A percentile compares a stretch with the other conserved stretches of the same genome.
These are phyloP conservation scores for Phoma herbarum DNA, from an alignment of 2,329 filamentous ascomycete genomes.

Conservation along the genomic window DNA sequence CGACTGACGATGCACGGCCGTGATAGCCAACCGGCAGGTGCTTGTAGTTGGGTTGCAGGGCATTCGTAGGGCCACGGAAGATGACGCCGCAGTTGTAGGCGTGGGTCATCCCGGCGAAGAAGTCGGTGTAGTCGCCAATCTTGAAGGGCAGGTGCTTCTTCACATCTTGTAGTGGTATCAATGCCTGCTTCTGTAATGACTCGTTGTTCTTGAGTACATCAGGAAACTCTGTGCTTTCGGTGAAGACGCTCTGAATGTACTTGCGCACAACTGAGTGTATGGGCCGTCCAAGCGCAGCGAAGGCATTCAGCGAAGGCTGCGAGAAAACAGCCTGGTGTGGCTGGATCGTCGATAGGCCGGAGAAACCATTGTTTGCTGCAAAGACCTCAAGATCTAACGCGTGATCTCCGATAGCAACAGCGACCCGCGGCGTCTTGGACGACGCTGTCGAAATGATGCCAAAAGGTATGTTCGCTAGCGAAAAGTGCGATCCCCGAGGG, in stretches of 20 bases:
- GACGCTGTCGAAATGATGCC: constrained; percentile 76
- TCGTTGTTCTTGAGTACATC: constrained; percentile 70
- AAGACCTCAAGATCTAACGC: constrained; percentile 75
- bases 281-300: constrained; percentile 74
- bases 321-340: constrained; percentile 69
- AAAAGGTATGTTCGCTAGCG: constrained; percentile 82
- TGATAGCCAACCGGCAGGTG: constrained; percentile 85
- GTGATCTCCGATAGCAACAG: constrained; percentile 76
- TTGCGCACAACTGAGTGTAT: constrained; percentile 74
- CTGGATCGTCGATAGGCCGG: constrained; percentile 64
- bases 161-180: constrained; percentile 68
- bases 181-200: constrained; percentile 63
- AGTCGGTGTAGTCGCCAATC: constrained; percentile 86
- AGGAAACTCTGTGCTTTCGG: constrained; percentile 66
- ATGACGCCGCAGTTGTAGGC: constrained; percentile 76
- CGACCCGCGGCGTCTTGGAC: constrained; percentile 67
- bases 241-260: constrained; percentile 73
- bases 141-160: constrained; percentile 76
- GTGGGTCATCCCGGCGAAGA: constrained; percentile 83
- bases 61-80: constrained; percentile 76
- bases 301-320: constrained; percentile 73
- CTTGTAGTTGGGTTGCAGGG: constrained; percentile 82
- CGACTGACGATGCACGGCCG: constrained; percentile 77
- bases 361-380: constrained; percentile 66
- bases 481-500: constrained; percentile 71